Conservation (phyloP, 2,329 filamentous ascomycete species). For the Byssothecium circinans region DNA sequence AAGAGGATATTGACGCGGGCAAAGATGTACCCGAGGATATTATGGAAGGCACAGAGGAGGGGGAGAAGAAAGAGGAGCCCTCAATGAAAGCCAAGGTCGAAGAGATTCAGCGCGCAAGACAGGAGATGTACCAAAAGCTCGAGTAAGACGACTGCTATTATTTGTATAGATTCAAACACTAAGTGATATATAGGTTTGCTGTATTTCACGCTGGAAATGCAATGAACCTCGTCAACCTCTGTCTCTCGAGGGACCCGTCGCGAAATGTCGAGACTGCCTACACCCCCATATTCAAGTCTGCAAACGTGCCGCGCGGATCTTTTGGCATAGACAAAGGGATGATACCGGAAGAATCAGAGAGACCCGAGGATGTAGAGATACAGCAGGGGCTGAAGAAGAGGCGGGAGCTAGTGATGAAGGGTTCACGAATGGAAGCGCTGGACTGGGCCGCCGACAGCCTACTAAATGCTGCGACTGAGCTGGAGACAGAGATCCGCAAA, state of each 20-base stretch:
- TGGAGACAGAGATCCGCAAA: constrained; percentile 74
- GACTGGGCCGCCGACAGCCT: constrained; percentile 74
- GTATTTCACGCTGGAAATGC: constrained; percentile 34
- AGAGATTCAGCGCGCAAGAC: constrained; percentile 43
- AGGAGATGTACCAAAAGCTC: constrained; percentile 47
- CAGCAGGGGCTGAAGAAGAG: constrained; percentile 43
- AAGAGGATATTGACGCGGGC: constrained; percentile 63
- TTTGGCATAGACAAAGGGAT: constrained; percentile 31
- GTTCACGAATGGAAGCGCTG: constrained; percentile 78
- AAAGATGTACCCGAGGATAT: constrained; percentile 46
- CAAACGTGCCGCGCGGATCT: constrained; percentile 42
- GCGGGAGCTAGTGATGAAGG: constrained; percentile 57
- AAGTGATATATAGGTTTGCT: constrained; percentile 30
- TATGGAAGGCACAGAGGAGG: constrained; percentile 49
- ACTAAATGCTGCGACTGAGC: constrained; percentile 67
- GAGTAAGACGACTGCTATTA: constrained; percentile 54
- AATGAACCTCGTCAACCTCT: constrained; percentile 37
- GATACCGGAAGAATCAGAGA: constrained; percentile 20
- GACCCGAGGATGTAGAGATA: constrained; percentile 19
- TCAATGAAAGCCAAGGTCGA: constrained; percentile 38
- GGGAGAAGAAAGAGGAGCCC: constrained; percentile 45
- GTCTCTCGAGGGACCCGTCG: constrained; percentile 33
- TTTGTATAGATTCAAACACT: constrained; percentile 36
- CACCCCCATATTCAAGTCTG: constrained; percentile 30
- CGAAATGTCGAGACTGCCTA: constrained; percentile 30